phyloP scores from a whole-genome alignment of 352 stramenopile genomes.

The Phytophthora sp. region DNA sequence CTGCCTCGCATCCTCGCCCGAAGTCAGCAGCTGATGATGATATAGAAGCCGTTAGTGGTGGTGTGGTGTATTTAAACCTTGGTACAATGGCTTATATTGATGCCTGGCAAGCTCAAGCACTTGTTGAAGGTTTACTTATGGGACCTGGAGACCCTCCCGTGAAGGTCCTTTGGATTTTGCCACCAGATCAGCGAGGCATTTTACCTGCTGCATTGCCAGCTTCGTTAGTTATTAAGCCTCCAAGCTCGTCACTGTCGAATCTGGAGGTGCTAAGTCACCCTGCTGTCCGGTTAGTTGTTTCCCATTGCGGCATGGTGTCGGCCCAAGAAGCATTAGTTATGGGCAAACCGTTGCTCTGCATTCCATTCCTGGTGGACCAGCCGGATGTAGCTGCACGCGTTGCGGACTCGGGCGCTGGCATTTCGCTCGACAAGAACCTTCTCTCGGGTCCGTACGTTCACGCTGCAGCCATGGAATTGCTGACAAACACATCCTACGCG shows the following conservation, averaged over 20 bases:
- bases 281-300: slow-evolving; percentile 73
- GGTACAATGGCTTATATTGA: slow-evolving; percentile 85
- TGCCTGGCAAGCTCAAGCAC: slow-evolving; percentile 74
- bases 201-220: slow-evolving; percentile 57
- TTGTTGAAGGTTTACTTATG: slow-evolving; percentile 70
- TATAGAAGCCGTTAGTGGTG: slow-evolving; percentile 13
- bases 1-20: slow-evolving; percentile 10
- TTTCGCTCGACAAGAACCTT: slow-evolving; percentile 77
- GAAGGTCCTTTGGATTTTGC: slow-evolving; percentile 82
- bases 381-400: slow-evolving; percentile 84
- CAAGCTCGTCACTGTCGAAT: slow-evolving; percentile 59
- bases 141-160: slow-evolving; percentile 40
- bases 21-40: slow-evolving; percentile 21
- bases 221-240: slow-evolving; percentile 70
- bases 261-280: slow-evolving; percentile 70
- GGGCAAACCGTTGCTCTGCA: slow-evolving; percentile 83
- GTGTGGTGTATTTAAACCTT: slow-evolving; percentile 79
- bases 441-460: slow-evolving; percentile 63
- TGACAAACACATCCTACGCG: slow-evolving; percentile 59
- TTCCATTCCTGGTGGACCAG: slow-evolving; percentile 90
- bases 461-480: slow-evolving; percentile 47
- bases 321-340: slow-evolving; percentile 84
- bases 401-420: slow-evolving; percentile 70
- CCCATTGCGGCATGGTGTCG: slow-evolving; percentile 89
- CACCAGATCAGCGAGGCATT: slow-evolving; percentile 72